phyloP scores from a whole-genome alignment of 305 asterid species.

The Ruellia speciosa region DNA sequence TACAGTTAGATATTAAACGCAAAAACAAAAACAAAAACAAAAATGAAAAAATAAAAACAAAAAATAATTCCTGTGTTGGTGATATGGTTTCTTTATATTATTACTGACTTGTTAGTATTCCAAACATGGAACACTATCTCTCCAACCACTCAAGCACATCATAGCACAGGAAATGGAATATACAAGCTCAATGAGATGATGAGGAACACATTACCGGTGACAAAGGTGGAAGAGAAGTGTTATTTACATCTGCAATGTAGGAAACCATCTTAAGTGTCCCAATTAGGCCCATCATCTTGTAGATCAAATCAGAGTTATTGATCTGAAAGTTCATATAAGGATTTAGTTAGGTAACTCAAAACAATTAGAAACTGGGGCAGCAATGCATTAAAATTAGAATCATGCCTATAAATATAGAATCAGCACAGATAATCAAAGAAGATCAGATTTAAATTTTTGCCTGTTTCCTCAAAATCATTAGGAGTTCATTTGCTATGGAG shows the following conservation, averaged over 20 bases:
- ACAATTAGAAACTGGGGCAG: constrained; percentile 14
- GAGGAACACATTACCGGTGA: constrained; percentile 41
- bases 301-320: constrained; percentile 60
- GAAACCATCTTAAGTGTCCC: constrained; percentile 74
- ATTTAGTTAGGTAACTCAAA: constrained; percentile 23
- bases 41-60: too few species aligned
- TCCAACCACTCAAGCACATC: constrained; percentile 12
- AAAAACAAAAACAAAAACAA: too few species aligned
- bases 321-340: constrained; percentile 34
- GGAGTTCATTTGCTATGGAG: constrained; percentile 71
- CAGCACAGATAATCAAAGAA: constrained; percentile 12
- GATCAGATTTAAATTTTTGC: constrained; percentile 23
- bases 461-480: constrained; percentile 78
- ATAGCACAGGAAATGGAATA: constrained; percentile 13
- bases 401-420: constrained; percentile 14
- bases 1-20: background rate
- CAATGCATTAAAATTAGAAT: background rate
- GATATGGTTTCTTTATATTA: background rate
- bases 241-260: constrained; percentile 56
- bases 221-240: constrained; percentile 34
- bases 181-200: constrained; percentile 13
- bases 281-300: constrained; percentile 86
- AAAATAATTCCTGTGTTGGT: too few species aligned
- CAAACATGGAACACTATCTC: constrained; percentile 16
- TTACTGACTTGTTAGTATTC: constrained; percentile 1